Evolutionary conservation across 1,139 yeast genomes (phyloP), one percentile per base, ranked within the genome.

Genomic region (Kazachstania sp.): DNA sequence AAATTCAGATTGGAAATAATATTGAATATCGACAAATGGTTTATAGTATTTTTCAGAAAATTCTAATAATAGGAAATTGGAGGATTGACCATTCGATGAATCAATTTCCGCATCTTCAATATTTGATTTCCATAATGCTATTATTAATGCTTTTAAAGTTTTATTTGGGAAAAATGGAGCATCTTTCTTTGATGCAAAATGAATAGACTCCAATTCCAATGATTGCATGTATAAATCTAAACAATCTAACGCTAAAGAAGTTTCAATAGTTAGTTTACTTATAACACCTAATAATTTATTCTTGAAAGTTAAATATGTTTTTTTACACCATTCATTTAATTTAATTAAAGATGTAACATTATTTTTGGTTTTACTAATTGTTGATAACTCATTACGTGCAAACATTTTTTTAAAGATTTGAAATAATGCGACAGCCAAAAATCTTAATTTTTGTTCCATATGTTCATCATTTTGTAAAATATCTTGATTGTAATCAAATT

Each of bases 11-110:
- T 80, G 77, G 52, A 83, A 79, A 58, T 80, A 83, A 57, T 70
- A 81, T 59, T 82, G 86, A 48, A 84, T 67, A 61, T 84, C 94
- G 72, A 83, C 80, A 60, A 72, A 71, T 49, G 72, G 71, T 32
- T 63, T 60, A 57, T 82, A 80, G 51, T 75, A 79, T 36, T 70
- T 71, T 20, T 75, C 79, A 39, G 73, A 61, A 56, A 86, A 84
- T 58, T 83, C 88, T 49, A 76, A 67, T 7, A 83, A 54, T 26
- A 85, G 56, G 47, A 81, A 75, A 58, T 76, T 78, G 45, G 75
- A 73, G 1, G 66, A 61, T 37, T 59, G 56, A 2, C 66, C 66
- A 37, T 73, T 70, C 0, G 78, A 67, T 1, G 77, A 77, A 55
- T 79, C 81, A 3, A 65, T 57, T 36, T 70, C 58, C 3, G 70